These are phyloP conservation scores for Nemania serpens DNA, from an alignment of 2,329 filamentous ascomycete species.

Conservation along the genomic window DNA sequence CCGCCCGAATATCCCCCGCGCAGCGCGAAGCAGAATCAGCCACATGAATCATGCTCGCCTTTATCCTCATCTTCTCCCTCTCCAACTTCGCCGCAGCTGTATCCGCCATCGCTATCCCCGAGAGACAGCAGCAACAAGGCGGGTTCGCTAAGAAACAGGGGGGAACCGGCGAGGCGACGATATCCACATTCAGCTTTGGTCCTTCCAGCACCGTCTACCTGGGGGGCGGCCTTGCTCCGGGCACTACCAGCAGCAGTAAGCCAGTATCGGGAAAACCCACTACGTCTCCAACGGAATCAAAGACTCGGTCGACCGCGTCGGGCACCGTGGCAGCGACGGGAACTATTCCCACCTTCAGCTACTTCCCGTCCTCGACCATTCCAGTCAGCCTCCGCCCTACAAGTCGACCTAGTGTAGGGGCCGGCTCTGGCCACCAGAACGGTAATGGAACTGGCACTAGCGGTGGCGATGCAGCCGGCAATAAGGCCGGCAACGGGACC, in stretches of 20 bases:
- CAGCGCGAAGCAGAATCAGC: background rate
- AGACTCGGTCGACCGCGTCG: background rate
- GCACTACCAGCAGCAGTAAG: background rate
- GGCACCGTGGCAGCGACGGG: slow-evolving; percentile 2
- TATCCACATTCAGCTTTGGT: slow-evolving; percentile 16
- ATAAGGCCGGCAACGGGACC: background rate
- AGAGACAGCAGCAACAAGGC: background rate
- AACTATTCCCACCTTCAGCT: slow-evolving; percentile 14
- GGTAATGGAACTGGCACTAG: background rate
- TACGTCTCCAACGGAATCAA: background rate
- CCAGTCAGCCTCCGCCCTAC: background rate
- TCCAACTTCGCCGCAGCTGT: slow-evolving; percentile 7
- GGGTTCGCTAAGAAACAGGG: slow-evolving; percentile 11
- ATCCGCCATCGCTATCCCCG: slow-evolving; percentile 15
- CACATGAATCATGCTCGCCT: slow-evolving; percentile 14
- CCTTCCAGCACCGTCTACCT: slow-evolving; percentile 16
- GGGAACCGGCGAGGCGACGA: slow-evolving; percentile 7
- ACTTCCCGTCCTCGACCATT: slow-evolving; percentile 19
- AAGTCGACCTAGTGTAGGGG: slow-evolving; percentile 1
- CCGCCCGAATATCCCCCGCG: no score
- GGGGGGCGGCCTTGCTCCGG: background rate
- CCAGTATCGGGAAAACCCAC: background rate
- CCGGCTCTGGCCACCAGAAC: background rate
- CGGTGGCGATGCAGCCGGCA: background rate
- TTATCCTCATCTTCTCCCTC: slow-evolving; percentile 6